Conservation (phyloP, 75 land plant species). For the Picea sitchensis region DNA sequence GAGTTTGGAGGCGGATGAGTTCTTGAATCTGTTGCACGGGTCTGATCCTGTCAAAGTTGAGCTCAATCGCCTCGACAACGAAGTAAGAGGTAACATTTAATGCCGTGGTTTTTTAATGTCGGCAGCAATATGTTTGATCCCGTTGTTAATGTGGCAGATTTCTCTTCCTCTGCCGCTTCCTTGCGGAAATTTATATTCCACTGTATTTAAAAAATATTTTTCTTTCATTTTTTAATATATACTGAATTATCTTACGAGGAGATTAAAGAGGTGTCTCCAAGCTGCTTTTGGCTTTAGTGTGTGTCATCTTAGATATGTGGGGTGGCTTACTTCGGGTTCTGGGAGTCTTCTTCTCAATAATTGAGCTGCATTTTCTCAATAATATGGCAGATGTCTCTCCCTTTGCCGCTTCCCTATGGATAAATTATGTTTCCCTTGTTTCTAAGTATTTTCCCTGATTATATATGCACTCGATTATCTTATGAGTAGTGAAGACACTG, state of each 20-base stretch:
- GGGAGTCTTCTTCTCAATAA: neutral
- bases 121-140: neutral
- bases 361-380: neutral
- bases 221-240: no score
- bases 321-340: no score
- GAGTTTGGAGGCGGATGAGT: conserved; percentile 54
- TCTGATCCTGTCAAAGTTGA: conserved; percentile 91
- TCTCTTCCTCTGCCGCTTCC: neutral
- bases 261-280: neutral
- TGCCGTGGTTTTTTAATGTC: neutral
- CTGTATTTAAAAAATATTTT: no score
- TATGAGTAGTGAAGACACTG: neutral
- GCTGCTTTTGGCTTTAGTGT: neutral
- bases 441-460: neutral
- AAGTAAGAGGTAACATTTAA: conserved; percentile 65
- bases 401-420: neutral
- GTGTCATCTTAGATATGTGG: neutral
- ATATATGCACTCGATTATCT: neutral
- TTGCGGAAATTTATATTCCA: neutral
- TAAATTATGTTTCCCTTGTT: no score
- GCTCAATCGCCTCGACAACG: conserved; percentile 82
- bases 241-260: neutral
- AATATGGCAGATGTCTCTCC: neutral
- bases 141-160: conserved; percentile 2
- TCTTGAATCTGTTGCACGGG: conserved; percentile 65